Conservation (phyloP, 306 rosid genomes). For the Acmispon strigosus region DNA sequence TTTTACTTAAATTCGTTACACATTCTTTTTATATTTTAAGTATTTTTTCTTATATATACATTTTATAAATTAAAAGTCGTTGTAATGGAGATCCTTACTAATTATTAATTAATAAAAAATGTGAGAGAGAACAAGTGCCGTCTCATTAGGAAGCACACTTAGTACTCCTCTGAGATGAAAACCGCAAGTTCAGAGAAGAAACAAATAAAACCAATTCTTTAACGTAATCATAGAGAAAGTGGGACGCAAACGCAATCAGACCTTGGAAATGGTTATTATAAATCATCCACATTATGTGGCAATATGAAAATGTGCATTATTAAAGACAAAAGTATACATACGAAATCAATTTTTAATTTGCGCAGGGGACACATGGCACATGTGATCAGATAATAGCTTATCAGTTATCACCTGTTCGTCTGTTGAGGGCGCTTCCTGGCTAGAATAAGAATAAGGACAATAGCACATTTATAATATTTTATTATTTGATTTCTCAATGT, state of each 20-base stretch:
- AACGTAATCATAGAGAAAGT: conserved; percentile 11
- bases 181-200: background rate
- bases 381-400: background rate
- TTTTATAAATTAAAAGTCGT: no score
- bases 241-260: conserved; percentile 18
- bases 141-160: conserved; percentile 7
- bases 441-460: no score
- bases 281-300: conserved; percentile 16
- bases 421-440: no score
- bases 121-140: conserved; percentile 7
- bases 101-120: background rate
- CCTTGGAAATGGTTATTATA: conserved; percentile 6
- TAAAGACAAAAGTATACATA: background rate
- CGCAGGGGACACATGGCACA: conserved; percentile 2
- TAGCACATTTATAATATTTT: no score
- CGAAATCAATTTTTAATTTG: background rate
- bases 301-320: background rate
- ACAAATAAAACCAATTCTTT: background rate
- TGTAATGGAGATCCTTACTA: background rate
- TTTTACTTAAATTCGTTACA: no score
- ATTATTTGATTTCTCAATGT: no score
- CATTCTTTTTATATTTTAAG: no score
- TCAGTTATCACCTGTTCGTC: conserved; percentile 17
- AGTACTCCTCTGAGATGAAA: background rate
- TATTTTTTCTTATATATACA: no score